phyloP scores from a whole-genome alignment of 768 basidiomycete genomes.

The Mycena albidolilacea region DNA sequence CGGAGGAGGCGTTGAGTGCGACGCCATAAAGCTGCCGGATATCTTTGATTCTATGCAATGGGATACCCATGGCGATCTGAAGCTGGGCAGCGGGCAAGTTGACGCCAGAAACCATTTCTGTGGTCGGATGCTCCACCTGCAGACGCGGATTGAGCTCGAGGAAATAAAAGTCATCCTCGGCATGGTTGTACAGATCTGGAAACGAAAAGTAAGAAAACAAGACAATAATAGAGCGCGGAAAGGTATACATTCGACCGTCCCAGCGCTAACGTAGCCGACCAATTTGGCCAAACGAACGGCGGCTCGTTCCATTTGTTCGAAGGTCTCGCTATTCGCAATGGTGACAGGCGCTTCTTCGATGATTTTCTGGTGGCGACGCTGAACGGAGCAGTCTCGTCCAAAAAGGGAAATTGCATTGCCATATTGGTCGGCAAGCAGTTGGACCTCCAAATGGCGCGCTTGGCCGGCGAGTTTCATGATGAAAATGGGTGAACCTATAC shows the following conservation, averaged over 20 bases:
- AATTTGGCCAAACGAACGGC: slow-evolving; percentile 99
- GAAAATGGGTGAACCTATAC: slow-evolving; percentile 94
- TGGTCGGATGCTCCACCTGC: slow-evolving; percentile 99
- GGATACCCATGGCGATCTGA: slow-evolving; percentile 98
- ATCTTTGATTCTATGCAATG: slow-evolving; percentile 94
- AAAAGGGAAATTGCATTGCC: slow-evolving; percentile 99
- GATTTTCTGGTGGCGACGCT: slow-evolving; percentile 99
- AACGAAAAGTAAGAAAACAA: slow-evolving; percentile 22
- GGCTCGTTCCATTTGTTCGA: slow-evolving; percentile 98
- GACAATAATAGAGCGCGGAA: slow-evolving; percentile 32
- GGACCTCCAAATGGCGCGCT: slow-evolving; percentile 97
- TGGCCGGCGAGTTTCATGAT: slow-evolving; percentile 99
- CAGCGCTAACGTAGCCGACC: slow-evolving; percentile 98
- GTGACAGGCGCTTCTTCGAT: slow-evolving; percentile 99
- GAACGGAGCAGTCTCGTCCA: slow-evolving; percentile 99
- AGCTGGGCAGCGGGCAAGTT: slow-evolving; percentile 98
- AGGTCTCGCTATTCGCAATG: slow-evolving; percentile 92
- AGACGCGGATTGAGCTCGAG: slow-evolving; percentile 99
- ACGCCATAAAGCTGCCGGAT: slow-evolving; percentile 97
- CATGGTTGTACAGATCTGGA: slow-evolving; percentile 93
- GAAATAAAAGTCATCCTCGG: slow-evolving; percentile 96
- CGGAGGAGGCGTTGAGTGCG: slow-evolving; percentile 87
- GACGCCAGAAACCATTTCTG: slow-evolving; percentile 99
- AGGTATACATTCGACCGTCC: slow-evolving; percentile 93
- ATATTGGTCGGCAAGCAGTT: slow-evolving; percentile 98